Evolutionary conservation across 306 rosid genomes (phyloP).

Genomic region (Prunus mume): DNA sequence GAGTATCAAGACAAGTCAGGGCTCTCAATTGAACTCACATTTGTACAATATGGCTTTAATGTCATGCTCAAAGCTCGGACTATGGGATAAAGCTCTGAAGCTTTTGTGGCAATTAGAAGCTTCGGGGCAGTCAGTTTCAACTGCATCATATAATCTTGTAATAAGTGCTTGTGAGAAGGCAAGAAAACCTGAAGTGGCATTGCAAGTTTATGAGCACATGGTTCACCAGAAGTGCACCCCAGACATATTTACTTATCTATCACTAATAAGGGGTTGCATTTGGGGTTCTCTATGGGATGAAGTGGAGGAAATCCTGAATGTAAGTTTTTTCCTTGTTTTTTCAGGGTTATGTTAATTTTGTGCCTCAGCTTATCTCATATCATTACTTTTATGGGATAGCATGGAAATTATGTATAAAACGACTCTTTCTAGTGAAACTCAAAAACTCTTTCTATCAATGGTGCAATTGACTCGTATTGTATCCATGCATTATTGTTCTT

Average conservation of each 20-base stretch:
- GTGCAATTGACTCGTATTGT: too few relatives aligned
- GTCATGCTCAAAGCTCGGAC: conserved; percentile 79
- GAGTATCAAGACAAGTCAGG: conserved; percentile 39
- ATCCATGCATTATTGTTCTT: too few relatives aligned
- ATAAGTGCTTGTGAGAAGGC: conserved; percentile 71
- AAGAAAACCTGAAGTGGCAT: conserved; percentile 66
- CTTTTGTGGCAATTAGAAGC: conserved; percentile 84
- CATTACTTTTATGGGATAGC: neutral
- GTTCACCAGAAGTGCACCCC: conserved; percentile 60
- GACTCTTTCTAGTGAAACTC: neutral
- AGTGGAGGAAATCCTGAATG: conserved; percentile 63
- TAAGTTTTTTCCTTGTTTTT: conserved; percentile 31
- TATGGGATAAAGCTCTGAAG: conserved; percentile 74
- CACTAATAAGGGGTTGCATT: conserved; percentile 64
- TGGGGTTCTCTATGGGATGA: conserved; percentile 76
- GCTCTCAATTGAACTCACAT: conserved; percentile 43
- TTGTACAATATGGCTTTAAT: conserved; percentile 60
- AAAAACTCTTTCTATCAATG: too few relatives aligned
- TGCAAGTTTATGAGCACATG: conserved; percentile 90
- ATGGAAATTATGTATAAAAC: neutral
- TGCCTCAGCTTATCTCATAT: neutral
- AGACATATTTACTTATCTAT: conserved; percentile 62
- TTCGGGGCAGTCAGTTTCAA: conserved; percentile 44
- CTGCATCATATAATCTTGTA: conserved; percentile 70
- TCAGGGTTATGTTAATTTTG: neutral